Percentiles rank a stretch among this genome's conserved stretches.
Conservation (phyloP, 75 land plant species). For the Azolla pinnata region DNA sequence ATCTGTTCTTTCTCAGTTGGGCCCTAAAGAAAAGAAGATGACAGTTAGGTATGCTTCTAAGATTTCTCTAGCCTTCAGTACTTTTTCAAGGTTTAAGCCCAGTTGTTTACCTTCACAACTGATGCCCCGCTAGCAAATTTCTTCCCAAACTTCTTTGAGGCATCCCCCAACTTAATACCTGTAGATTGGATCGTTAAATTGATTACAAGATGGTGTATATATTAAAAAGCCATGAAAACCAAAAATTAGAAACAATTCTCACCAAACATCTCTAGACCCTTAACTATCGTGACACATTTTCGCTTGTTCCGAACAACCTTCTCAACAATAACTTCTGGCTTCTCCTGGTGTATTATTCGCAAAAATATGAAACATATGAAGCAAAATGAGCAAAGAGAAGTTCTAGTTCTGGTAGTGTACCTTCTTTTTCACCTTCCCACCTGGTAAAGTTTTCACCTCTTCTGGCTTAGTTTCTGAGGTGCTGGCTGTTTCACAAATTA, state of each 20-base stretch:
- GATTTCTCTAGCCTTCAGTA: too few relatives aligned
- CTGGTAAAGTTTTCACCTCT: conserved; percentile 95
- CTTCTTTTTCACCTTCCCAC: conserved; percentile 98
- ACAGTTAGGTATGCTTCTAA: too few relatives aligned
- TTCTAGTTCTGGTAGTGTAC: too few relatives aligned
- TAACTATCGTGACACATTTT: conserved; percentile 89
- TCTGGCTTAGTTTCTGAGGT: conserved; percentile 57
- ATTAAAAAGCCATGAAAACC: not conserved
- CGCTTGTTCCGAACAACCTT: conserved; percentile 89
- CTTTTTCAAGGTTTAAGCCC: too few relatives aligned
- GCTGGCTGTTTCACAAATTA: conserved; percentile 41
- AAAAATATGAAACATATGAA: too few relatives aligned
- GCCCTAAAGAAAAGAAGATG: too few relatives aligned
- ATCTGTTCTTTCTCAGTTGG: conserved; percentile 98
- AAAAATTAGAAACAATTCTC: conserved; percentile 9
- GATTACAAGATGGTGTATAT: not conserved
- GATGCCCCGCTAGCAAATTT: conserved; percentile 99
- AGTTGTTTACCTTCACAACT: conserved; percentile 91
- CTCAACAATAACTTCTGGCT: conserved; percentile 89
- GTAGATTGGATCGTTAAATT: conserved; percentile 6
- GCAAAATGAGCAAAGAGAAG: too few relatives aligned
- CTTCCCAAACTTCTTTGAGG: conserved; percentile 96
- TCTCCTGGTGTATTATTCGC: too few relatives aligned
- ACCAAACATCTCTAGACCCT: conserved; percentile 97
- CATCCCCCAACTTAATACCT: conserved; percentile 91